These are phyloP conservation scores for Acaromyces ingoldii DNA, from an alignment of 1,284 basidiomycete species.

Conservation along the genomic window DNA sequence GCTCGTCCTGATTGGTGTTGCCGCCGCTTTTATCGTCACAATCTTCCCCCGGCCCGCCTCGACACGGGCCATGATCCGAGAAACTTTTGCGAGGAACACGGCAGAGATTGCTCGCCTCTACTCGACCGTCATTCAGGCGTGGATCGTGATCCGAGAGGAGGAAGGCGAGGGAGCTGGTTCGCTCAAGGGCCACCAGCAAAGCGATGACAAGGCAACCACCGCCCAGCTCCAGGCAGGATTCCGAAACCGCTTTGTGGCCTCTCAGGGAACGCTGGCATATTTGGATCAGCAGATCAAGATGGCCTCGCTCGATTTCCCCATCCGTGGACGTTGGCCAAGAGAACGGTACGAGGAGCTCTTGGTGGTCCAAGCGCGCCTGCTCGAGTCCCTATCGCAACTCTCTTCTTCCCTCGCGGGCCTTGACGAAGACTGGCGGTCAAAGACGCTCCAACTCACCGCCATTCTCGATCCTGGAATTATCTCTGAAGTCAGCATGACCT, in stretches of 20 bases:
- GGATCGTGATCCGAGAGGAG: conserved; percentile 19
- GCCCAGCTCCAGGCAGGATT: conserved; percentile 16
- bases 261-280: conserved; percentile 50
- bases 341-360: conserved; percentile 56
- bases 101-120: conserved; percentile 20
- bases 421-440: conserved; percentile 23
- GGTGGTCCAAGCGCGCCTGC: conserved; percentile 32
- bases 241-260: conserved; percentile 53
- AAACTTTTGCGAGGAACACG: conserved; percentile 53
- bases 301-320: conserved; percentile 37
- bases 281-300: conserved; percentile 56
- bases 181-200: too few relatives aligned
- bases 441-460: conserved; percentile 20
- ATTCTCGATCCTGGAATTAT: conserved; percentile 31
- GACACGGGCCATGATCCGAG: conserved; percentile 56
- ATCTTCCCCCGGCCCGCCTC: conserved; percentile 59
- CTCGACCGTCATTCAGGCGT: conserved; percentile 18
- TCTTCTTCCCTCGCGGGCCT: conserved; percentile 13
- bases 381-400: conserved; percentile 30
- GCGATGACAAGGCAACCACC: conserved; percentile 11
- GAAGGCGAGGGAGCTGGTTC: too few relatives aligned
- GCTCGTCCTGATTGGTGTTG: conserved; percentile 56
- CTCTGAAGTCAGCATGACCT: conserved; percentile 26
- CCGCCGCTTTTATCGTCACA: conserved; percentile 56
- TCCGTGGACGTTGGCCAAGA: conserved; percentile 58